Evolutionary conservation across 1,139 yeast species (phyloP).

Genomic region (Hyphopichia burtonii): DNA sequence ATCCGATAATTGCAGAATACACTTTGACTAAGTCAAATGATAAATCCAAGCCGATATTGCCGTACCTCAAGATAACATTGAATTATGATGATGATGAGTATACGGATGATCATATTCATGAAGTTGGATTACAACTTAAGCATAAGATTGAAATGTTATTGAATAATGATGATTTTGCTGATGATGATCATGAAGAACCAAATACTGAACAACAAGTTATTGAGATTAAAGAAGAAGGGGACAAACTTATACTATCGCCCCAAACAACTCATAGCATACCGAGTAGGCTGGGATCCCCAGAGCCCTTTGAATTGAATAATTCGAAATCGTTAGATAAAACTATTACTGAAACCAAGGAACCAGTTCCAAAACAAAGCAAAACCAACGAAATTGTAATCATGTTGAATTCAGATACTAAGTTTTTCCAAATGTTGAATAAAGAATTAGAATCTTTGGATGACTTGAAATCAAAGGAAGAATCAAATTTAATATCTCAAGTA

Average conservation of each 20-base stretch:
- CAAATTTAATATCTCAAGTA: slow-evolving; percentile 42
- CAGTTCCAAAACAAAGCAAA: slow-evolving; percentile 8
- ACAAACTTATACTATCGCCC: slow-evolving; percentile 4
- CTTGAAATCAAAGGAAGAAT: slow-evolving; percentile 46
- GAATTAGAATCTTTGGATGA: slow-evolving; percentile 53
- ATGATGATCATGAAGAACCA: slow-evolving; percentile 40
- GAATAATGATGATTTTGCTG: slow-evolving; percentile 15
- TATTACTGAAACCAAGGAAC: neutral
- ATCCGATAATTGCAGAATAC: slow-evolving; percentile 46
- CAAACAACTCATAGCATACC: neutral
- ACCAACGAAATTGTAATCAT: slow-evolving; percentile 34
- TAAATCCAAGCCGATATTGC: slow-evolving; percentile 23
- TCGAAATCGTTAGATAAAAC: slow-evolving; percentile 3
- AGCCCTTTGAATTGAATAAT: slow-evolving; percentile 1
- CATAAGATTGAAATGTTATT: slow-evolving; percentile 30
- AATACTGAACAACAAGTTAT: slow-evolving; percentile 41
- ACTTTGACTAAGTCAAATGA: slow-evolving; percentile 31
- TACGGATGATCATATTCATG: slow-evolving; percentile 38
- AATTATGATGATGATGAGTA: slow-evolving; percentile 31
- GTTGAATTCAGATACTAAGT: slow-evolving; percentile 46
- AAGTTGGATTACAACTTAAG: slow-evolving; percentile 31
- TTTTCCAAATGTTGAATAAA: slow-evolving; percentile 57
- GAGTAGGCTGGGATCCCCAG: slow-evolving; percentile 8
- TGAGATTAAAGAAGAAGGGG: slow-evolving; percentile 4
- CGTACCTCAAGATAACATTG: slow-evolving; percentile 38